Base-by-base conservation (phyloP, 495 filamentous ascomycete genomes). In the Aspergillus avenaceus region DNA sequence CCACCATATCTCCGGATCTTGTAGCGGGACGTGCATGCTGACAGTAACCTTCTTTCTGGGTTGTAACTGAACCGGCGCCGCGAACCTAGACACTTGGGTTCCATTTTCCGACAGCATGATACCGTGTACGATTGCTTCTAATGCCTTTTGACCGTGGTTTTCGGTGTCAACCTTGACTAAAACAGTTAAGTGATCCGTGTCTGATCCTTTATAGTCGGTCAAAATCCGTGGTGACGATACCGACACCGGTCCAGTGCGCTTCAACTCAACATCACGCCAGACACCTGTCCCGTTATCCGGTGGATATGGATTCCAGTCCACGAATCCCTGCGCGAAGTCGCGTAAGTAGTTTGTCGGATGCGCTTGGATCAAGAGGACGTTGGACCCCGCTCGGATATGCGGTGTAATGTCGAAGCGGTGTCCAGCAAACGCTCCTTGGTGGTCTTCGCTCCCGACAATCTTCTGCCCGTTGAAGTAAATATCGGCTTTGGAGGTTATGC, bases 1-100 rank as follows among this genome's bases (percentile, higher is more conserved):
- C 69, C 84, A 91, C 90, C 90, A 95, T 18, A 93, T 72, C 16
- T 78, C 63, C 2, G 87, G 84, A 22, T 80, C 70, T 3, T 66
- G 44, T 0, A 83, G 66, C 13, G 76, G 26, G 3, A 75, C 54
- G 4, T 62, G 62, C 1, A 72, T 56, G 1, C 61, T 56, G 0
- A 79, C 52, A 4, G 66, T 70, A 3, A 70, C 60, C 9, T 72
- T 70, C 21, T 64, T 60, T 1, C 64, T 60, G 26, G 72, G 54
- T 3, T 57, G 44, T 1, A 85, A 55, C 0, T 60, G 67, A 34
- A 82, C 43, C 0, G 48, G 55, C 22, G 72, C 50, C 0, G 47
- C 53, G 38, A 75, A 54, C 0, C 47, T 38, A 8, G 65, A 43
- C 8, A 21, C 31, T 21, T 58, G 52, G 5, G 45, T 48, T 1